Conservation (phyloP, 352 stramenopile species). For the Globisporangium mamillatum region DNA sequence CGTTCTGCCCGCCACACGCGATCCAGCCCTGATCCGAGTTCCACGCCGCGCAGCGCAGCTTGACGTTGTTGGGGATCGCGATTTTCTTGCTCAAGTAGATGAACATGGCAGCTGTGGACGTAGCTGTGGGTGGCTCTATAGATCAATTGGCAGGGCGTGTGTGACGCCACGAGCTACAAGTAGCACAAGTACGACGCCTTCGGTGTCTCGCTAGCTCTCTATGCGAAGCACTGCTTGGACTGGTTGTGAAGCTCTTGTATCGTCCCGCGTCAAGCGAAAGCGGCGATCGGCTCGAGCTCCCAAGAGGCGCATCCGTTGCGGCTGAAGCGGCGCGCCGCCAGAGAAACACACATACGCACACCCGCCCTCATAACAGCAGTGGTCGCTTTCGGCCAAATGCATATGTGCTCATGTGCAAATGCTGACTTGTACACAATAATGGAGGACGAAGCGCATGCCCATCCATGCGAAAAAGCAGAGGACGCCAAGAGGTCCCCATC, state of each 20-base stretch:
- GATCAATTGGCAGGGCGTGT: background rate
- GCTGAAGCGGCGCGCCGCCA: background rate
- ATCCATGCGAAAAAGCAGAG: background rate
- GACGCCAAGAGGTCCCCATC: background rate
- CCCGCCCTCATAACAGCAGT: background rate
- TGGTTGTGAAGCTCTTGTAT: background rate
- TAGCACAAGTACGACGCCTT: background rate
- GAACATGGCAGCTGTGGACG: constrained; percentile 67
- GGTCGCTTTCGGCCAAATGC: background rate
- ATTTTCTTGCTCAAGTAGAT: constrained; percentile 96
- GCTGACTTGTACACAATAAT: too few species aligned
- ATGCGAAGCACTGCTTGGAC: background rate
- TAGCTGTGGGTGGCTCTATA: background rate
- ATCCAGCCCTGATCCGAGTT: constrained; percentile 94
- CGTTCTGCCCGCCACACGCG: constrained; percentile 91
- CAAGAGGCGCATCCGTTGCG: constrained; percentile 5
- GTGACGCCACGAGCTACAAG: background rate
- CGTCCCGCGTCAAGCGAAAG: background rate
- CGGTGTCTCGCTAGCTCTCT: background rate
- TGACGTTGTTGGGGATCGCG: constrained; percentile 92
- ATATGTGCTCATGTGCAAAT: too few species aligned
- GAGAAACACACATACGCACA: background rate
- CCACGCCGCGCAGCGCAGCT: constrained; percentile 90
- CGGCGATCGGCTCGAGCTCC: background rate
- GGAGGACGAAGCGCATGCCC: background rate